These are phyloP conservation scores for Seminavis robusta DNA, from an alignment of 108 stramenopile genomes.

Conservation along the genomic window DNA sequence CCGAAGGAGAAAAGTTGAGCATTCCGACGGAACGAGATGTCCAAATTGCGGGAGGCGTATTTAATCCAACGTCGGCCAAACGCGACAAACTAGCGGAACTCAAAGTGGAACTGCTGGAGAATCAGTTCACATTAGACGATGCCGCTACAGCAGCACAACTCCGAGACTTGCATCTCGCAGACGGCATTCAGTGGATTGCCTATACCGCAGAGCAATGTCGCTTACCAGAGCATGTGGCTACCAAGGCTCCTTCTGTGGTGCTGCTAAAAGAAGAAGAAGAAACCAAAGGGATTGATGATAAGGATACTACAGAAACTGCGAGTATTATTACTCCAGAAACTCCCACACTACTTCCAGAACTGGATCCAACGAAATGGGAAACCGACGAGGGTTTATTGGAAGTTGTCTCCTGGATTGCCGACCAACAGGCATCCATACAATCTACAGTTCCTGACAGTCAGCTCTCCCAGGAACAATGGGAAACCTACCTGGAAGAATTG, in stretches of 20 bases:
- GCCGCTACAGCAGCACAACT: conserved; percentile 57
- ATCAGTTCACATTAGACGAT: conserved; percentile 64
- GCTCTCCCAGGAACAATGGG: conserved; percentile 14
- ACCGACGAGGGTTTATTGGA: no score
- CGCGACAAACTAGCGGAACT: conserved; percentile 78
- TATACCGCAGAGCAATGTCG: conserved; percentile 47
- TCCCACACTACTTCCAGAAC: no score
- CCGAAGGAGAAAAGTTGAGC: not conserved
- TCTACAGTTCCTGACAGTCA: conserved; percentile 5
- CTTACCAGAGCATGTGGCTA: no score
- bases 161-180: conserved; percentile 78
- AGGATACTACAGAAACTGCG: not conserved
- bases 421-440: conserved; percentile 1
- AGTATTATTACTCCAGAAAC: no score
- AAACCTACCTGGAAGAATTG: conserved; percentile 13
- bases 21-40: conserved; percentile 49
- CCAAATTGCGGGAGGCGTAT: conserved; percentile 80
- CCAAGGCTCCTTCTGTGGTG: no score
- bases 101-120: conserved; percentile 40
- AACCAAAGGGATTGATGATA: not conserved
- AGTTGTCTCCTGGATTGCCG: conserved; percentile 20
- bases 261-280: not conserved
- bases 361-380: no score
- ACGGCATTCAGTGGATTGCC: conserved; percentile 65
- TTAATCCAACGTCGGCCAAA: conserved; percentile 85